Base-by-base conservation (phyloP, 441 rosid species). In the Croton laevigatus region DNA sequence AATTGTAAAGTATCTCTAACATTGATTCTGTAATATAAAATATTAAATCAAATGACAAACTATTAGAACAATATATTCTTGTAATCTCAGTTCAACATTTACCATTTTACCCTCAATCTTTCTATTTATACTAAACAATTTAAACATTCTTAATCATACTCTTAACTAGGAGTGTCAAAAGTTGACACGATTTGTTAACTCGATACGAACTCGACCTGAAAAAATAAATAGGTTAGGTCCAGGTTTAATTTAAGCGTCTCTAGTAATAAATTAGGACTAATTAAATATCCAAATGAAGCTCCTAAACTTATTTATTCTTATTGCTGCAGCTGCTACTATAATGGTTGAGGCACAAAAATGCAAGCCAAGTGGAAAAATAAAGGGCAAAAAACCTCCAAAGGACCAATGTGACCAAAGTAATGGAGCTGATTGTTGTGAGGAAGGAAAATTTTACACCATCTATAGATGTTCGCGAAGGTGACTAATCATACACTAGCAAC, bases 401-500 rank as follows among this genome's bases (percentile, higher is more conserved):
- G 64, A 60, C 10, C 62, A 67, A 66, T 78, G 83, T 27, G 75
- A 69, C 64, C 66, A 54, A 7, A 69, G 58, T 13, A 66, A 82
- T 23, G 77, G 66, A 34, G 74, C 83, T 4, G 77, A 77, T 23
- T 80, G 81, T 54, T 80, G 82, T 38, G 27, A 76, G 45, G 34
- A 66, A 19, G 82, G 78, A 65, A 54, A 68, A 65, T 48, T 58
- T 37, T 70, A 81, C 66, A 60, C 73, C 3, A 69, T 64, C 48
- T 77, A 65, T 49, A 70, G 64, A 34, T 77, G 85, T 57, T 80
- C 84, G 1, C 86, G 79, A 72, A 70, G 0, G 78, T 78, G 19
- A 48, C 75, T 0, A 52, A 57, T 59, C 57, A 14, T 16, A 74
- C 72, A 3, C 52, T 34, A 22, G 77, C 73, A 0, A 68, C 38